phyloP scores from a whole-genome alignment of 2,329 filamentous ascomycete genomes.

The Biscogniauxia mediterranea region DNA sequence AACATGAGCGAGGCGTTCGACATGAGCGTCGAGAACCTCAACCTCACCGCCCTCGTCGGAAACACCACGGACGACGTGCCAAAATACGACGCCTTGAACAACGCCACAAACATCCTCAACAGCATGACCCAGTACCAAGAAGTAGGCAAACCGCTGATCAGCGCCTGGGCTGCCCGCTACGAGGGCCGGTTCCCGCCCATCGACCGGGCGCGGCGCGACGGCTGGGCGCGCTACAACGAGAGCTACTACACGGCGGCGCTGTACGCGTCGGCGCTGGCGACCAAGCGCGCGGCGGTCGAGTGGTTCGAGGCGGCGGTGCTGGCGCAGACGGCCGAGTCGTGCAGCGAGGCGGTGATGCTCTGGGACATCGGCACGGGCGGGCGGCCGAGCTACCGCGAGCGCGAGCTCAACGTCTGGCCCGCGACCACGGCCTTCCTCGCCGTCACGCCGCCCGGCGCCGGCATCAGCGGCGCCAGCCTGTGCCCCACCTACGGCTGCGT shows the following conservation, averaged over 20 bases:
- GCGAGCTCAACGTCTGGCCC: constrained; percentile 31
- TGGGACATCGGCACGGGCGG: constrained; percentile 44
- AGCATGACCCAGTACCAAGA: constrained; percentile 33
- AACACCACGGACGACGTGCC: constrained; percentile 29
- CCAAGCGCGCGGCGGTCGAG: constrained; percentile 34
- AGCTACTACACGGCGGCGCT: constrained; percentile 17
- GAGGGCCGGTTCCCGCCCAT: constrained; percentile 40
- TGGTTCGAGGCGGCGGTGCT: constrained; percentile 39
- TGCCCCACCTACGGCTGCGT: constrained; percentile 38
- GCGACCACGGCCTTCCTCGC: constrained; percentile 34
- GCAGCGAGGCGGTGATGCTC: constrained; percentile 40
- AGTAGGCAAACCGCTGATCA: constrained; percentile 33
- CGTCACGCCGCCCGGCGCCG: constrained; percentile 28
- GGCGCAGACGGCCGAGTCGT: constrained; percentile 35
- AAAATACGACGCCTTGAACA: constrained; percentile 26
- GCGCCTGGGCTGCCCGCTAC: constrained; percentile 32
- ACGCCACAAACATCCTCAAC: constrained; percentile 32
- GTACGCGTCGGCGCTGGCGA: constrained; percentile 26
- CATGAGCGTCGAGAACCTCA: constrained; percentile 37
- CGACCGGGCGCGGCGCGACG: constrained; percentile 33
- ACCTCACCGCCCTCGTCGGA: constrained; percentile 34
- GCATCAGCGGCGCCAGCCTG: constrained; percentile 33
- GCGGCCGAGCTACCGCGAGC: constrained; percentile 38
- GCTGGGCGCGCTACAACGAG: constrained; percentile 31
- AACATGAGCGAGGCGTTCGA: constrained; percentile 36